Base-by-base conservation (phyloP, 768 basidiomycete genomes). In the Tricholoma terreum region DNA sequence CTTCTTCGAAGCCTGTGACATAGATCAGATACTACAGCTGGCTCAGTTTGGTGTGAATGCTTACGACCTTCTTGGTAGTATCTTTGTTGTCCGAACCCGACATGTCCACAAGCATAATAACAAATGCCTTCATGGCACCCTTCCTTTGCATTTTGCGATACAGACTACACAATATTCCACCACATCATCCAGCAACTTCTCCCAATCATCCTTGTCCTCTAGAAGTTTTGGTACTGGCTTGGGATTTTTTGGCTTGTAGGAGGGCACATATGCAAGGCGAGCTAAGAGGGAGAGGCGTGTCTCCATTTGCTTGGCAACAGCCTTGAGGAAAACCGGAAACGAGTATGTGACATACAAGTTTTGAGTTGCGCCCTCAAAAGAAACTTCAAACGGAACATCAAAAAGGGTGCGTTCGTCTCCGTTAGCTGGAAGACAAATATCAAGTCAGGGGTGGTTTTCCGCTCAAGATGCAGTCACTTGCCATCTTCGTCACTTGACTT, bases 161-260 rank as follows among this genome's bases (percentile, higher is more conserved):
- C 6, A 38, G 12, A 10, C 11, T 1, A 1, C 21, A 17, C 46
- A 40, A 40, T 60, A 51, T n/a, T 21, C 57, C 35, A 42, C 33
- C 6, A 58, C 56, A 30, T 57, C 46, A 10, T 19, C 22, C 0
- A 64, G 30, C 8, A 64, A 50, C 10, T 33, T 51, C 17, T 40
- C 40, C 58, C 60, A 64, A n/a, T 45, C 42, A 9, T 52, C 17
- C 10, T 53, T 43, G 48, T 58, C 59, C 34, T 64, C 63, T 3
- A 64, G 54, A 8, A 60, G 54, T 55, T 64, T 64, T 2, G 61
- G 63, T 45, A 56, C 22, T 10, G 63, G 63, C 46, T 62, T 64
- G 2, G 58, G 57, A 40, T 27, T 59, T 50, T 64, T 64, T 17
- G 61, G 56, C 22, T 50, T 22, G 34, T 55, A 64, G 12, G 61